Conservation (phyloP, 495 filamentous ascomycete genomes). For the Bombardia bombarda region DNA sequence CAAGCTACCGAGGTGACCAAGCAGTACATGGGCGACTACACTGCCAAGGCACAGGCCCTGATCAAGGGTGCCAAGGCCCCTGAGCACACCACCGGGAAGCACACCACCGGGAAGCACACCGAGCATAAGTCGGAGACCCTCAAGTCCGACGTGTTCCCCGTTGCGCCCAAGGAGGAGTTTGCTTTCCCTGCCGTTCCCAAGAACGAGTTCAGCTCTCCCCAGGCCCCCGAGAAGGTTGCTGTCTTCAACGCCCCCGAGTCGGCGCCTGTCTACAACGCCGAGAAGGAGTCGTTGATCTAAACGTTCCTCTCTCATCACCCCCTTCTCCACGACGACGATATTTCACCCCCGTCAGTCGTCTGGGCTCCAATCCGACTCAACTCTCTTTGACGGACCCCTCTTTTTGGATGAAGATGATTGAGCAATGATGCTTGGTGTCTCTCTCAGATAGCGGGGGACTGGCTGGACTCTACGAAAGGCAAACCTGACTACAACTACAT, state of each 20-base stretch:
- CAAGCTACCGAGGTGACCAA: constrained; percentile 69
- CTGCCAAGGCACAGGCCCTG: constrained; percentile 73
- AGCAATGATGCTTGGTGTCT: too few species aligned
- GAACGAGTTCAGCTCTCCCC: constrained; percentile 51
- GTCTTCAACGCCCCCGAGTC: constrained; percentile 43
- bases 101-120: not conserved
- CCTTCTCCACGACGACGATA: too few species aligned
- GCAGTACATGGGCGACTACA: constrained; percentile 76
- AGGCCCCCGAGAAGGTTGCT: constrained; percentile 10
- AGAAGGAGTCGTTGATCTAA: too few species aligned
- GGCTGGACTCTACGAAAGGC: too few species aligned
- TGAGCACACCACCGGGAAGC: constrained; percentile 24
- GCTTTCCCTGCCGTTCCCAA: not conserved
- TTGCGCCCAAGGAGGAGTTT: constrained; percentile 45
- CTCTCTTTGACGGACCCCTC: too few species aligned
- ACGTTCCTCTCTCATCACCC: too few species aligned
- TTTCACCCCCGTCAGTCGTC: too few species aligned
- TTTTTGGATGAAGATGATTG: too few species aligned
- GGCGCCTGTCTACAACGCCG: too few species aligned
- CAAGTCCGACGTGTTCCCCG: constrained; percentile 49
- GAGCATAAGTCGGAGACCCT: constrained; percentile 25
- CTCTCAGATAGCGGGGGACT: too few species aligned
- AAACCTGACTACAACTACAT: too few species aligned
- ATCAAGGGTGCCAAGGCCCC: constrained; percentile 38
- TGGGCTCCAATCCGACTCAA: too few species aligned